Evolutionary conservation across 495 filamentous ascomycete genomes (phyloP).

Genomic region (Trichoderma gamsii): DNA sequence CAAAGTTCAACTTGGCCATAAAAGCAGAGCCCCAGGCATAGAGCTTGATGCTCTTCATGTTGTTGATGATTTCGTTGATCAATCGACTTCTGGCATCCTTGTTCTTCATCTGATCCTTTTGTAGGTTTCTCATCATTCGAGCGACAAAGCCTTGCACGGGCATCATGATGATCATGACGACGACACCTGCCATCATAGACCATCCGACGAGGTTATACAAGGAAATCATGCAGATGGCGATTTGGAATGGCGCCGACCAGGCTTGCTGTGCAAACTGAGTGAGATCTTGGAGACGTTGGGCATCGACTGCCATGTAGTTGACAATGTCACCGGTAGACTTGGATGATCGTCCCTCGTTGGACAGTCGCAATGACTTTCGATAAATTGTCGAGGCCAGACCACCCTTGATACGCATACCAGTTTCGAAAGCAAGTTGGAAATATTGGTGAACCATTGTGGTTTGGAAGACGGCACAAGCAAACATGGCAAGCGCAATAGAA

Average conservation of each 20-base stretch:
- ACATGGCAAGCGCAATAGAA: conserved; percentile 89
- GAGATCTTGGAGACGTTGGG: conserved; percentile 87
- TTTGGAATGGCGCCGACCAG: conserved; percentile 96
- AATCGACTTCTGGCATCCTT: conserved; percentile 90
- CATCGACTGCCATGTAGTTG: conserved; percentile 98
- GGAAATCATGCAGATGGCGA: conserved; percentile 87
- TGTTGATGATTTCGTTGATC: conserved; percentile 97
- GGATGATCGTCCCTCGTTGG: conserved; percentile 82
- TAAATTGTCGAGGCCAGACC: conserved; percentile 87
- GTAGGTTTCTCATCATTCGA: conserved; percentile 84
- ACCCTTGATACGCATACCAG: conserved; percentile 93
- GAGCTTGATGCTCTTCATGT: conserved; percentile 98
- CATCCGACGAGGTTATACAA: conserved; percentile 88
- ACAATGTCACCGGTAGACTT: conserved; percentile 98
- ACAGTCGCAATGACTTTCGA: conserved; percentile 79
- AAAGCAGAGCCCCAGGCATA: conserved; percentile 97
- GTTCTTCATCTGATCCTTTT: conserved; percentile 98
- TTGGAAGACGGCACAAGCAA: conserved; percentile 75
- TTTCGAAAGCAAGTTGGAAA: conserved; percentile 90
- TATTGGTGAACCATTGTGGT: conserved; percentile 79
- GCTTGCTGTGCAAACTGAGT: conserved; percentile 92
- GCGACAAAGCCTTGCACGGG: conserved; percentile 93
- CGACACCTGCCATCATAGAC: conserved; percentile 96
- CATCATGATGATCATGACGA: conserved; percentile 95
- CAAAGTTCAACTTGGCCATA: conserved; percentile 92